A percentile compares a stretch with the other conserved stretches of the same genome.
phyloP scores from a whole-genome alignment of 2,329 filamentous ascomycete genomes.

The Sporothrix euskadiensis region DNA sequence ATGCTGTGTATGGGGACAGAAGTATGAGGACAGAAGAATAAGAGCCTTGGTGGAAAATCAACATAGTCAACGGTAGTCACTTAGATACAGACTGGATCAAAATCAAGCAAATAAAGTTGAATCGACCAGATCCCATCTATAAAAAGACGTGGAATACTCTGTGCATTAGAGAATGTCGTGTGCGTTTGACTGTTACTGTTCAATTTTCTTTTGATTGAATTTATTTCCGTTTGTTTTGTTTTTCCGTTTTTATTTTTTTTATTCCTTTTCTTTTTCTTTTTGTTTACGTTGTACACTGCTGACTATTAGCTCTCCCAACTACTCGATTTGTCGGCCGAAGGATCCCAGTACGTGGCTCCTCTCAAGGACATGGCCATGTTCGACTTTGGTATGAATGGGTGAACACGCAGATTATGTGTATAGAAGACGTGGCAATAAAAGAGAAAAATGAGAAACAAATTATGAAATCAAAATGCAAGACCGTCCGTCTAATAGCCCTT shows the following conservation, averaged over 20 bases:
- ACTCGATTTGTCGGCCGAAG: background rate
- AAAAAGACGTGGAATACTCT: too few species aligned
- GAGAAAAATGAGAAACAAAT: background rate
- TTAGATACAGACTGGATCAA: background rate
- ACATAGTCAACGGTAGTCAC: background rate
- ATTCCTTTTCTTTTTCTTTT: background rate
- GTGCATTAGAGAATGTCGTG: too few species aligned
- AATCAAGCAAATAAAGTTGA: background rate
- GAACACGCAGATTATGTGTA: background rate
- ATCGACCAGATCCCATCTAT: background rate
- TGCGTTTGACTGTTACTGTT: too few species aligned
- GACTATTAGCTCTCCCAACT: conserved; percentile 7
- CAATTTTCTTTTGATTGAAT: too few species aligned
- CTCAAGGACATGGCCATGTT: conserved; percentile 21
- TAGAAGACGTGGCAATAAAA: background rate
- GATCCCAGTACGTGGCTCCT: conserved; percentile 8
- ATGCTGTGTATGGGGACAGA: background rate
- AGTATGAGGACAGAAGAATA: too few species aligned
- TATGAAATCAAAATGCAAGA: background rate
- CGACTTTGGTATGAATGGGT: conserved; percentile 14
- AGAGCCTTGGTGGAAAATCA: background rate
- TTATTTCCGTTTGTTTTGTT: too few species aligned
- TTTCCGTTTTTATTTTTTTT: too few species aligned
- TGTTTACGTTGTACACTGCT: background rate
- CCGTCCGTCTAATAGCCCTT: background rate